Evolutionary conservation across 768 basidiomycete genomes (phyloP).

Genomic region (Leccinellum luteum): DNA sequence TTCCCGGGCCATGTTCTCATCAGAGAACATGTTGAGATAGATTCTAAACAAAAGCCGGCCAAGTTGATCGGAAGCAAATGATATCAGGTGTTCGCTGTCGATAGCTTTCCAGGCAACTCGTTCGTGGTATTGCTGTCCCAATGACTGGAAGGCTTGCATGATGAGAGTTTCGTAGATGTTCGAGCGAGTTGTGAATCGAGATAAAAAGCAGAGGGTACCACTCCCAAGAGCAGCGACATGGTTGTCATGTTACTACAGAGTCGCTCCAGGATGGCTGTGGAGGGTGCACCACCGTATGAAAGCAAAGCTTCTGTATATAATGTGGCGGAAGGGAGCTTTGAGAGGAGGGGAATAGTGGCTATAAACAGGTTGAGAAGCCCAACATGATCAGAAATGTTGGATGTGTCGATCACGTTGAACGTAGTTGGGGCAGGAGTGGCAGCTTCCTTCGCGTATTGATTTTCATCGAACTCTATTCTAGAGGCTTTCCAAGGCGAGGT

Average conservation of each 20-base stretch:
- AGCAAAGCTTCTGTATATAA: constrained; percentile 32
- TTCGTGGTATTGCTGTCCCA: constrained; percentile 18
- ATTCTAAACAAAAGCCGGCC: constrained; percentile 23
- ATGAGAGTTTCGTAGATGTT: constrained; percentile 23
- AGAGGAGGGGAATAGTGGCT: constrained; percentile 24
- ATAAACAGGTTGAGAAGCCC: constrained; percentile 30
- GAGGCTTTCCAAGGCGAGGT: constrained; percentile 25
- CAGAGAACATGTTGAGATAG: constrained; percentile 30
- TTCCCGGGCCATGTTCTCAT: constrained; percentile 23
- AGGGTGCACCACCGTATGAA: constrained; percentile 5
- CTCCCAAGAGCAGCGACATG: constrained; percentile 27
- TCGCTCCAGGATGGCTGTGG: constrained; percentile 18
- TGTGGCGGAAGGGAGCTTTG: constrained; percentile 19
- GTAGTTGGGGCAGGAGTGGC: constrained; percentile 22
- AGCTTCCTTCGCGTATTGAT: constrained; percentile 16
- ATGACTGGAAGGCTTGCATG: neutral
- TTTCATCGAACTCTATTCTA: constrained; percentile 21
- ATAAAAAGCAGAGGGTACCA: constrained; percentile 25
- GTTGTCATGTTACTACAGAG: constrained; percentile 29
- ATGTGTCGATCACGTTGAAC: constrained; percentile 35
- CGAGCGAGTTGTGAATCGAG: constrained; percentile 30
- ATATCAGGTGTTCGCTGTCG: constrained; percentile 5
- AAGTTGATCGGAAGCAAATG: constrained; percentile 26
- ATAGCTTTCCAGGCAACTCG: constrained; percentile 27
- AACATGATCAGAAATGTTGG: constrained; percentile 31